Conservation (phyloP, 257 asterid species). For the Dorcoceras hygrometricum region DNA sequence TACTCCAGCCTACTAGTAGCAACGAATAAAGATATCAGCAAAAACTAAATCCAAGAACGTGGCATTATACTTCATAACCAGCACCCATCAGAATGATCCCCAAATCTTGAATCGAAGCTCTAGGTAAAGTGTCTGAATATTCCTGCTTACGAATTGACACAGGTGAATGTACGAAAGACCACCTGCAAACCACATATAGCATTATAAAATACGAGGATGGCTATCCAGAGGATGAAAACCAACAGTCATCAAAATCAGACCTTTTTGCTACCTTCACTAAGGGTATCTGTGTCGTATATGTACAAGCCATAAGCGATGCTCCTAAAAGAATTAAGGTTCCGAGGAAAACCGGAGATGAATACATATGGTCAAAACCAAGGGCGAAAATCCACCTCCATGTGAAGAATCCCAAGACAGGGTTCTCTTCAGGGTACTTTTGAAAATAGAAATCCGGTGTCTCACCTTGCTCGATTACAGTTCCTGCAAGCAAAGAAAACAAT, state of each 20-base stretch:
- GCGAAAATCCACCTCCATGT: conserved; percentile 86
- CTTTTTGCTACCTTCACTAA: conserved; percentile 84
- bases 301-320: conserved; percentile 88
- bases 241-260: conserved; percentile 40
- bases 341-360: conserved; percentile 71
- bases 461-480: conserved; percentile 73
- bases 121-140: conserved; percentile 60
- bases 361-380: conserved; percentile 88
- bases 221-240: conserved; percentile 8
- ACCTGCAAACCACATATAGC: conserved; percentile 39
- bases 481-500: conserved; percentile 33
- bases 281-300: conserved; percentile 82
- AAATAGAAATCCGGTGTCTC: conserved; percentile 66
- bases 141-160: conserved; percentile 69
- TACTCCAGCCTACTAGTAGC: neutral
- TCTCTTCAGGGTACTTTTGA: conserved; percentile 58
- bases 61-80: conserved; percentile 74
- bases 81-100: conserved; percentile 70
- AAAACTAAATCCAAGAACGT: conserved; percentile 14
- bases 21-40: neutral
- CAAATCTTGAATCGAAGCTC: conserved; percentile 69
- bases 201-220: conserved; percentile 15
- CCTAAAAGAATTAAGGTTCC: conserved; percentile 66
- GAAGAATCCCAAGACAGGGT: conserved; percentile 66
- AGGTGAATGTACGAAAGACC: conserved; percentile 73